Evolutionary conservation across 805 yeast species (phyloP).

Genomic region (Starmerella apicola): DNA sequence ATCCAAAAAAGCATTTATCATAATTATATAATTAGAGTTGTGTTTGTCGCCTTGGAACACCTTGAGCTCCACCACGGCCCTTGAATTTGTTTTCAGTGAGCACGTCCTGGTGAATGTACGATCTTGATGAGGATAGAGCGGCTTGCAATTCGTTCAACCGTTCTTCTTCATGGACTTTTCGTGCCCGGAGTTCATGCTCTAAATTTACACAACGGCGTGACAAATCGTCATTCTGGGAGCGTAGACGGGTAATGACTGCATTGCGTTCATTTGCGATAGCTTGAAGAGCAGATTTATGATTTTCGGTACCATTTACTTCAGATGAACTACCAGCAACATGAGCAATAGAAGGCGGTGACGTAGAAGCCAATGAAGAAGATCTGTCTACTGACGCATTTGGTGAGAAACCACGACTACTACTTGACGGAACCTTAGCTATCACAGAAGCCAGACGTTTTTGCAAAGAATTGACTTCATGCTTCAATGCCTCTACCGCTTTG

Average conservation of each 20-base stretch:
- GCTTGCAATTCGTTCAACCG: conserved; percentile 21
- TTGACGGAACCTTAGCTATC: too few species aligned
- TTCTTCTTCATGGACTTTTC: conserved; percentile 24
- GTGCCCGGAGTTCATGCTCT: conserved; percentile 22
- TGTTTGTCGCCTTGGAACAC: conserved; percentile 6
- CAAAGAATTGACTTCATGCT: background rate
- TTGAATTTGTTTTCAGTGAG: conserved; percentile 11
- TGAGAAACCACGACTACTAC: background rate
- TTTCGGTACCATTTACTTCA: background rate
- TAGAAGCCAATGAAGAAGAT: background rate
- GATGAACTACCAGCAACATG: background rate
- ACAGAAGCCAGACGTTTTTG: conserved; percentile 1
- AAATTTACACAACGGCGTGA: conserved; percentile 20
- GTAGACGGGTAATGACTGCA: conserved; percentile 16
- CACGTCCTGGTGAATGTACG: conserved; percentile 6
- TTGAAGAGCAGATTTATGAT: background rate
- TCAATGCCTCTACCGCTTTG: background rate
- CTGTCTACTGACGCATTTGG: background rate
- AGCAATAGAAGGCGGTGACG: background rate
- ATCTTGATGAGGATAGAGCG: conserved; percentile 15
- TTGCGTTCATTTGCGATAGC: conserved; percentile 5
- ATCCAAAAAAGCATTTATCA: background rate
- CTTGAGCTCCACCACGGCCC: conserved; percentile 22
- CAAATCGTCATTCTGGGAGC: conserved; percentile 23
- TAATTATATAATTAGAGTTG: background rate